Evolutionary conservation across 495 filamentous ascomycete genomes (phyloP).

Genomic region (Cercophora sp.): DNA sequence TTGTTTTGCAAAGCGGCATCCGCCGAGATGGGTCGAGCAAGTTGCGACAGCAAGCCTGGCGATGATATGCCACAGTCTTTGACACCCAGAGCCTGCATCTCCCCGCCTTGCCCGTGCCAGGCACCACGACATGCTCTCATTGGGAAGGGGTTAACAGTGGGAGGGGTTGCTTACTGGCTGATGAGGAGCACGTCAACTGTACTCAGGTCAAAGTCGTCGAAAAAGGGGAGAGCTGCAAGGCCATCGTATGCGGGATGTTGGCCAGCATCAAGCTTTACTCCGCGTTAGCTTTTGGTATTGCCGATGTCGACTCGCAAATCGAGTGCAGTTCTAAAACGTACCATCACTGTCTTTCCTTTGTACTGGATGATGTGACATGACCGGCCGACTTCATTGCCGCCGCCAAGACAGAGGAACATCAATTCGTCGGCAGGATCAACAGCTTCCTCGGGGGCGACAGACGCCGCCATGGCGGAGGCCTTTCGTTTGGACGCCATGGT

Average conservation of each 20-base stretch:
- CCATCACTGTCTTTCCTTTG: slow-evolving; percentile 99
- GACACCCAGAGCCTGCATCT: slow-evolving; percentile 21
- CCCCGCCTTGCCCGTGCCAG: slow-evolving; percentile 20
- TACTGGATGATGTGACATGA: slow-evolving; percentile 98
- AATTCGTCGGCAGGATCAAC: slow-evolving; percentile 81
- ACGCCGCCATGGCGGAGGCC: slow-evolving; percentile 61
- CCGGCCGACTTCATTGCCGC: slow-evolving; percentile 93
- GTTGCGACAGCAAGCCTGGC: too few relatives aligned
- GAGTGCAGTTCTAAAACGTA: too few relatives aligned
- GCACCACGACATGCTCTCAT: slow-evolving; percentile 14
- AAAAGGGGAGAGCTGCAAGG: slow-evolving; percentile 88
- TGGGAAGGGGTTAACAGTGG: slow-evolving; percentile 10
- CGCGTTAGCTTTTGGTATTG: too few relatives aligned
- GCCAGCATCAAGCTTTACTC: slow-evolving; percentile 80
- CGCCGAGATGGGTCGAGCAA: not conserved
- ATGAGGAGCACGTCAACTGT: slow-evolving; percentile 95
- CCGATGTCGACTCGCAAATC: too few relatives aligned
- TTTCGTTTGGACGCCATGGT: slow-evolving; percentile 79
- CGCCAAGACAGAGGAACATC: slow-evolving; percentile 87
- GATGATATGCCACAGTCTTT: too few relatives aligned
- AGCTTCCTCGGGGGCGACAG: slow-evolving; percentile 58
- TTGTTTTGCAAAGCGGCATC: slow-evolving; percentile 13
- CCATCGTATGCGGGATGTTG: slow-evolving; percentile 98
- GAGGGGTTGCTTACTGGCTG: slow-evolving; percentile 75
- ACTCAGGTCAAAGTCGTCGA: slow-evolving; percentile 96